Conservation (phyloP, 305 asterid species). For the Euphrasia arctica region DNA sequence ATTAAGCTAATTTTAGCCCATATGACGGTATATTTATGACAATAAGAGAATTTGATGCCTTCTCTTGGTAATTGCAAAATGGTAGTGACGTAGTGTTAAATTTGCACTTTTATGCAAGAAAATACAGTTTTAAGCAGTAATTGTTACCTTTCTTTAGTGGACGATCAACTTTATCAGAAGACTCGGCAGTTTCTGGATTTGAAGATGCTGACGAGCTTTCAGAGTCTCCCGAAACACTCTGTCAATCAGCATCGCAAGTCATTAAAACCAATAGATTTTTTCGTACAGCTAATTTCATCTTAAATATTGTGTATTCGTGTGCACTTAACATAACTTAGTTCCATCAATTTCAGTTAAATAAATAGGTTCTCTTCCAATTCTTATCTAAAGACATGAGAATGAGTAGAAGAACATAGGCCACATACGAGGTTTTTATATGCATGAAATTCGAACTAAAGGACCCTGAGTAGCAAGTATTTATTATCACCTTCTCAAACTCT, state of each 20-base stretch:
- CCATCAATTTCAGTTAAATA: slow-evolving; percentile 20
- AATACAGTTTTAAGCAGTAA: slow-evolving; percentile 11
- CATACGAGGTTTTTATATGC: slow-evolving; percentile 1
- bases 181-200: slow-evolving; percentile 42
- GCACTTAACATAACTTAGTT: slow-evolving; percentile 15
- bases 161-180: slow-evolving; percentile 44
- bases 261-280: slow-evolving; percentile 20
- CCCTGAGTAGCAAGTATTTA: slow-evolving; percentile 12
- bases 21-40: slow-evolving; percentile 3
- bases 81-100: background rate
- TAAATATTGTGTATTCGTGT: background rate
- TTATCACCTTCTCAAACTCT: slow-evolving; percentile 77
- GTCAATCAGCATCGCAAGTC: slow-evolving; percentile 29
- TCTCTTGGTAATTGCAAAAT: background rate
- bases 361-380: slow-evolving; percentile 13
- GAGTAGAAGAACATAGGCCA: slow-evolving; percentile 15
- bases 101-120: slow-evolving; percentile 9
- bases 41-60: slow-evolving; percentile 12
- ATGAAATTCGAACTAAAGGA: slow-evolving; percentile 1
- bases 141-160: slow-evolving; percentile 76
- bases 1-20: slow-evolving; percentile 3
- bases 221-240: slow-evolving; percentile 70
- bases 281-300: slow-evolving; percentile 15
- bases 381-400: slow-evolving; percentile 15
- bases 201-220: slow-evolving; percentile 61